Evolutionary conservation across 139 green algal genomes (phyloP).

Genomic region (Microglena sp.): DNA sequence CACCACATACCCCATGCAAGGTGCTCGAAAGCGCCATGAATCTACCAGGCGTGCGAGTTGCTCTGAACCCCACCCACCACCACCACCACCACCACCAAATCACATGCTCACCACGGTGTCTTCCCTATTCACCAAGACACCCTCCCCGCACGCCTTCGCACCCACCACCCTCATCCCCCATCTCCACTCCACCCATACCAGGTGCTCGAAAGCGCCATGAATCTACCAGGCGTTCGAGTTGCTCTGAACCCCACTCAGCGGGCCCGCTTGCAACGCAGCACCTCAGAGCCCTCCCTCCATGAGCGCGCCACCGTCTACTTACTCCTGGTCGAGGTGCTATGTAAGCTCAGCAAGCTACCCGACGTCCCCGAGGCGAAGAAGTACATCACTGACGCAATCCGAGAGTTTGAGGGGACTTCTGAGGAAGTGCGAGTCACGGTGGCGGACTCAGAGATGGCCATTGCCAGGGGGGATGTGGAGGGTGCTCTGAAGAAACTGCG

Average conservation of each 20-base stretch:
- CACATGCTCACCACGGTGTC: too few species aligned
- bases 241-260: constrained; percentile 28
- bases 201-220: constrained; percentile 55
- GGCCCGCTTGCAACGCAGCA: constrained; percentile 11
- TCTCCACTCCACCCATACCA: too few species aligned
- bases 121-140: too few species aligned
- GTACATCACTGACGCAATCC: constrained; percentile 50
- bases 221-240: constrained; percentile 36
- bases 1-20: too few species aligned
- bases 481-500: constrained; percentile 42
- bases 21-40: too few species aligned
- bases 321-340: constrained; percentile 46
- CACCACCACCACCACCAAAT: too few species aligned
- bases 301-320: constrained; percentile 61
- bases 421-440: constrained; percentile 59
- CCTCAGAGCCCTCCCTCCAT: constrained; percentile 27
- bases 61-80: too few species aligned
- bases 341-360: constrained; percentile 31
- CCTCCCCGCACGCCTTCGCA: too few species aligned
- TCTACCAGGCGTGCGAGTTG: too few species aligned
- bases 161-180: too few species aligned
- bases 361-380: constrained; percentile 64
- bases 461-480: constrained; percentile 44
- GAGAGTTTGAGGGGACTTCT: constrained; percentile 52
- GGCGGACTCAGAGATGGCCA: constrained; percentile 51